Evolutionary conservation across 2,329 filamentous ascomycete species (phyloP).

Genomic region (Clarireedia homoeocarpa): DNA sequence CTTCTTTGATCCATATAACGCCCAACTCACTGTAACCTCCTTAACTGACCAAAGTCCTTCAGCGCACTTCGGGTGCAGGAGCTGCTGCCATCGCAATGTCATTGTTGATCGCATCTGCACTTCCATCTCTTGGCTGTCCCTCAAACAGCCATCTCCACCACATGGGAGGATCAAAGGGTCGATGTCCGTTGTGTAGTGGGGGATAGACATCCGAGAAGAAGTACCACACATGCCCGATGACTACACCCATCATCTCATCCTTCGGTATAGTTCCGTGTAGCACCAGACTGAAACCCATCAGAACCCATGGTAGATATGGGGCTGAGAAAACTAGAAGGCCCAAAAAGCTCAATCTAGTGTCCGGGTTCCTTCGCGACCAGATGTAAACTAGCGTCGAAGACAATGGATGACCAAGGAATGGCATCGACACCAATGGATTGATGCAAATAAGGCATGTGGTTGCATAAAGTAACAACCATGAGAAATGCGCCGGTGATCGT

Average conservation of each 20-base stretch:
- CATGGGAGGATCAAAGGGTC: slow-evolving; percentile 78
- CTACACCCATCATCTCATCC: slow-evolving; percentile 91
- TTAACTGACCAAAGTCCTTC: slow-evolving; percentile 1
- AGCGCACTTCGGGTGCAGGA: slow-evolving; percentile 33
- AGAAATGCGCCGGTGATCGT: slow-evolving; percentile 84
- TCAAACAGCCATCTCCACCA: slow-evolving; percentile 90
- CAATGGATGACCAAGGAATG: slow-evolving; percentile 87
- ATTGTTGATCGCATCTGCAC: slow-evolving; percentile 48
- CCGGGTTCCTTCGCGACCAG: slow-evolving; percentile 91
- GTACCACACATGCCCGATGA: slow-evolving; percentile 95
- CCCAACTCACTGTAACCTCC: slow-evolving; percentile 6
- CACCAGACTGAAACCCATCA: slow-evolving; percentile 88
- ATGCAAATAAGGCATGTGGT: slow-evolving; percentile 70
- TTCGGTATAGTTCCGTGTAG: slow-evolving; percentile 85
- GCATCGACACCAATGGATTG: slow-evolving; percentile 82
- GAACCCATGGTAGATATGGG: slow-evolving; percentile 90
- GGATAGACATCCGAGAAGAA: slow-evolving; percentile 98
- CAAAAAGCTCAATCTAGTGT: slow-evolving; percentile 81
- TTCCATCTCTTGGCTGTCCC: slow-evolving; percentile 42
- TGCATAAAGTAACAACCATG: slow-evolving; percentile 86
- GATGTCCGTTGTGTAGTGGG: slow-evolving; percentile 73
- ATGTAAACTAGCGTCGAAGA: slow-evolving; percentile 95
- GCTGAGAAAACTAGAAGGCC: slow-evolving; percentile 87
- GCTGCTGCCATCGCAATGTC: slow-evolving; percentile 52
- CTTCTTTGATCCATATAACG: not conserved